Evolutionary conservation across 257 asterid genomes (phyloP).

Genomic region (Coffea canephora): DNA sequence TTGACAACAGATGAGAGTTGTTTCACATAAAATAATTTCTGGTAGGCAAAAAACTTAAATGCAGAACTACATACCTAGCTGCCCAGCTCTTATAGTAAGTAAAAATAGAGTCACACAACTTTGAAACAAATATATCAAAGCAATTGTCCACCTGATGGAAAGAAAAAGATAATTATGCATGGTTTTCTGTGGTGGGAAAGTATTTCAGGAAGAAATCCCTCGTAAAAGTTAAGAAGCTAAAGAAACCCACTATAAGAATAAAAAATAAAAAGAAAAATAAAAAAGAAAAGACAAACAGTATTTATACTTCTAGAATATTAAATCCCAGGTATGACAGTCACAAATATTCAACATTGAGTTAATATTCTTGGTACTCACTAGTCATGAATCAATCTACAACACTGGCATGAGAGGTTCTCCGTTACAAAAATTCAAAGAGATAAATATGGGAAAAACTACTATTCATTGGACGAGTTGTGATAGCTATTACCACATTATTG

Average conservation of each 20-base stretch:
- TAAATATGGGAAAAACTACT: neutral
- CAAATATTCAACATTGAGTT: neutral
- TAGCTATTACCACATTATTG: too few relatives aligned
- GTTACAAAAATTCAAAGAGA: neutral
- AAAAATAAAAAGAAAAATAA: too few relatives aligned
- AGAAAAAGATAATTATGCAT: neutral
- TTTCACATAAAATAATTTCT: conserved; percentile 10
- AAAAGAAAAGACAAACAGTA: neutral
- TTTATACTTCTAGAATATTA: neutral
- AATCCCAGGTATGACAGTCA: neutral
- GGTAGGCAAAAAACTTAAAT: conserved; percentile 2
- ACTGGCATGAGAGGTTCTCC: neutral
- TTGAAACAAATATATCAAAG: conserved; percentile 85
- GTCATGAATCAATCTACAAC: neutral
- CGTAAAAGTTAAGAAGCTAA: neutral
- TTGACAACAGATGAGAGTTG: conserved; percentile 16
- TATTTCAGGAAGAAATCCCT: neutral
- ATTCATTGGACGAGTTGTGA: too few relatives aligned
- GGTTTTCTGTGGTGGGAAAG: neutral
- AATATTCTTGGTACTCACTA: neutral
- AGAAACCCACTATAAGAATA: neutral
- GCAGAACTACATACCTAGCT: conserved; percentile 62
- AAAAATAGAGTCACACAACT: conserved; percentile 76
- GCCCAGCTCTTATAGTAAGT: conserved; percentile 98
- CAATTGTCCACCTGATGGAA: conserved; percentile 87